Evolutionary conservation across 495 filamentous ascomycete species (phyloP), one percentile per base, ranked within the genome.

Genomic region (Podospora tetraspora): DNA sequence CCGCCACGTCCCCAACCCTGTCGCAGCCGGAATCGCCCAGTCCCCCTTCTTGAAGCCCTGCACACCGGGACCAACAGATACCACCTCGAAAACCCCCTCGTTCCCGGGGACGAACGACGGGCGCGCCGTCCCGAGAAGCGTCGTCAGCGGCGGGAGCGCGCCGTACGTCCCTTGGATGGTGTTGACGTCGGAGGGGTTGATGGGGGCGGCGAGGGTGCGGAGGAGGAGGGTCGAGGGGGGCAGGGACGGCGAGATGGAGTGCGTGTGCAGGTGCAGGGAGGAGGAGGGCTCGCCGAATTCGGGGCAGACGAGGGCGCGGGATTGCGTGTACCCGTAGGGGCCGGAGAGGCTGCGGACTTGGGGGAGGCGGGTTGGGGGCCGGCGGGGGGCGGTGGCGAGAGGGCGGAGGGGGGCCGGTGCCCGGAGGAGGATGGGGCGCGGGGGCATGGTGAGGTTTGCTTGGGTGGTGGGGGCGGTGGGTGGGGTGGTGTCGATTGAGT

Each of bases 171-270:
- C 95, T 81, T 99, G 94, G 76, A 98, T 82, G 57, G 82, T 85
- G 83, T 98, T 99, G 70, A 99, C 91, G 83, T 99, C 95, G 68
- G 95, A 93, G 25, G 95, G 95, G 85, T 99, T 99, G 74, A 98
- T 89, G 61, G 95, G 93, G 1, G 92, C 88, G 60, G 93, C 89
- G 73, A 98, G 90, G 70, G 96, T 74, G 70, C 84, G 84, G 27
- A 86, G 73, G 66, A 87, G 80, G 27, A 83, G 87, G 64, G 92
- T 89, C 25, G 88, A 86, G 64, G 89, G 83, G 70, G 96, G 91
- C 69, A 97, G 83, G 30, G 86, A 82, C 9, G 92, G 89, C 0
- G 91, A 89, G 77, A 95, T 90, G 64, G 91, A 93, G 82, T 94
- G 87, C 4, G 84, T 89, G 83, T 96, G 92, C 7, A 96, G 84